These are phyloP conservation scores for Spinellus fusiger DNA, from an alignment of 192 early-diverging fungal species.

Conservation along the genomic window DNA sequence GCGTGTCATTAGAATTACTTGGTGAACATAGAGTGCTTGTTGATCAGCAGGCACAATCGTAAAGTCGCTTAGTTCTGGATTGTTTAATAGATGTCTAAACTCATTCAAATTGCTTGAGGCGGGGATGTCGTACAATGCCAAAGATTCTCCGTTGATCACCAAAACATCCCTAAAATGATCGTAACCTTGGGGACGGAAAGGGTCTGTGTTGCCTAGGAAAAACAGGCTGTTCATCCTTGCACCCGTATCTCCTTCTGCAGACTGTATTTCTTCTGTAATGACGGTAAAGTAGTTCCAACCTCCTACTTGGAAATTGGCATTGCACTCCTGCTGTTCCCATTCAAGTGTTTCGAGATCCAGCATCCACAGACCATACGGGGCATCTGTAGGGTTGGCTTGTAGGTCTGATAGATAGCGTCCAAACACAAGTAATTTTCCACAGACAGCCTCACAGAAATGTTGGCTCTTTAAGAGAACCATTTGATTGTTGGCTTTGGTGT, in stretches of 20 bases:
- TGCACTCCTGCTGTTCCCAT: conserved; percentile 48
- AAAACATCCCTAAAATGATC: conserved; percentile 51
- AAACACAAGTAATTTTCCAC: conserved; percentile 49
- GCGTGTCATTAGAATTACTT: conserved; percentile 49
- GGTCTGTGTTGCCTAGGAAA: conserved; percentile 50
- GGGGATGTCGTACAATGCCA: conserved; percentile 51
- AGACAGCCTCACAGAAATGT: conserved; percentile 53
- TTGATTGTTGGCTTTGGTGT: conserved; percentile 27
- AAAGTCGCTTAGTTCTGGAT: conserved; percentile 54
- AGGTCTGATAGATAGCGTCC: conserved; percentile 37
- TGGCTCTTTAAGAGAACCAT: conserved; percentile 51
- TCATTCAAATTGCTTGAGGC: conserved; percentile 30
- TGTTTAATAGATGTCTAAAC: conserved; percentile 42
- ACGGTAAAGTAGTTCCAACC: conserved; percentile 58
- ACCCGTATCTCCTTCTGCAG: conserved; percentile 21
- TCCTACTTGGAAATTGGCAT: conserved; percentile 34
- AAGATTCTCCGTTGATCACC: conserved; percentile 45
- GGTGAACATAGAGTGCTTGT: conserved; percentile 49
- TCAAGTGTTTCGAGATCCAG: conserved; percentile 52
- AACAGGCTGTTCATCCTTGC: conserved; percentile 34
- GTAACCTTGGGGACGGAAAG: conserved; percentile 46
- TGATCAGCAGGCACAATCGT: conserved; percentile 35
- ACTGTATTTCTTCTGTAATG: conserved; percentile 24
- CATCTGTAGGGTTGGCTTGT: conserved; percentile 7
- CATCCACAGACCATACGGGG: conserved; percentile 49